Conservation (phyloP, 306 rosid genomes). For the Chamaecrista fasciculata region DNA sequence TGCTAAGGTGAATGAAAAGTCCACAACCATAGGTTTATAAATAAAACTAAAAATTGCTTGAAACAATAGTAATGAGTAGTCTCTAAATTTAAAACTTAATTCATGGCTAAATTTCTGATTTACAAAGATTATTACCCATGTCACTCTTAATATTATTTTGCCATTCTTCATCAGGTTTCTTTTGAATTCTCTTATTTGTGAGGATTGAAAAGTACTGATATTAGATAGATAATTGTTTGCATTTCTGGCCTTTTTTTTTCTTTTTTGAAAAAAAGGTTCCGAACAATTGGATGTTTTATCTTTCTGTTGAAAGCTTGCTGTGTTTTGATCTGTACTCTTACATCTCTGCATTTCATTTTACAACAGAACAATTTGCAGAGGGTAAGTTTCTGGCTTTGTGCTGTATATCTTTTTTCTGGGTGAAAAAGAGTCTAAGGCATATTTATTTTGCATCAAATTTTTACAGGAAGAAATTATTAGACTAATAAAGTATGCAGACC, state of each 20-base stretch:
- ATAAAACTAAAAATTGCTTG: too few species aligned
- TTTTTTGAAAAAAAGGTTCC: neutral
- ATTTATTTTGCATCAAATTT: conserved; percentile 18
- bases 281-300: conserved; percentile 17
- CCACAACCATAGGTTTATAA: too few species aligned
- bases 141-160: too few species aligned
- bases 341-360: conserved; percentile 76
- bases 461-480: conserved; percentile 85
- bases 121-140: too few species aligned
- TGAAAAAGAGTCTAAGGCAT: conserved; percentile 22
- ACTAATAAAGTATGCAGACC: conserved; percentile 85
- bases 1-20: too few species aligned
- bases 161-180: too few species aligned
- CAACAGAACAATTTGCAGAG: conserved; percentile 83
- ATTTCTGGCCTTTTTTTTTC: conserved; percentile 10
- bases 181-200: conserved; percentile 1
- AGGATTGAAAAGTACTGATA: neutral
- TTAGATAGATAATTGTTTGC: neutral
- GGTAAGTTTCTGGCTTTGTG: conserved; percentile 54
- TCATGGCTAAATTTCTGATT: too few species aligned
- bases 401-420: neutral
- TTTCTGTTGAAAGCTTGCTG: conserved; percentile 14
- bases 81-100: too few species aligned
- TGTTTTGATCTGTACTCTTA: conserved; percentile 42
- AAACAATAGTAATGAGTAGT: too few species aligned